Evolutionary conservation across 805 yeast species (phyloP), one percentile per base, ranked within the genome.

Genomic region (Kodamaea jinghongensis): DNA sequence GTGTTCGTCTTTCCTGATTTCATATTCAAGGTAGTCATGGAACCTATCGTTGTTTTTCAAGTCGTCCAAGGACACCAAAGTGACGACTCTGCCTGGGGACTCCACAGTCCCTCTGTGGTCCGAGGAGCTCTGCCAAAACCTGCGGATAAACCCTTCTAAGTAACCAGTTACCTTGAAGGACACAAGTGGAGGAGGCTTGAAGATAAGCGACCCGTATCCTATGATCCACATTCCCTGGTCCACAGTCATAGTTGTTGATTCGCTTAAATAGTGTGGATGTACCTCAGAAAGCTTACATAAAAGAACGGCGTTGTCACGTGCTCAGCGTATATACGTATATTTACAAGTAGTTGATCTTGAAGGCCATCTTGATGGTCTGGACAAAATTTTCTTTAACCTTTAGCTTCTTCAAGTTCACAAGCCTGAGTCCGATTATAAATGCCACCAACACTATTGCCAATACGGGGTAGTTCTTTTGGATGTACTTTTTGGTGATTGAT

Each of bases 51-150:
- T 67, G 2, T 50, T 38, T 17, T 74, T 55, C 12, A 84, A 69
- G 42, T 78, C 79, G 6, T 73, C 72, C 32, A 75, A 65, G 7
- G 89, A 76, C 1, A 90, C 69, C 33, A 90, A 65, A 0, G 97
- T 90, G 7, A 78, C 96, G 1, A 90, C 97, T 25, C 97, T 63
- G 0, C 98, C 98, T 1, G 95, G 96, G n/a, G 63, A 56, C 41
- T 78, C 86, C 0, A 87, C 88, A 0, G 95, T 84, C 1, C 97
- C 97, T 38, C 97, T 65, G 59, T 91, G 96, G 58, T 90, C 97
- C 16, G 82, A 78, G 8, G 93, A 83, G 26, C 86, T 76, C 60
- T 90, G 97, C 96, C 96, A 90, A 56, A 90, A 90, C 32, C 96
- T 65, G 14, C 98, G 71, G 1, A 82, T 77, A 49, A 69, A 88